phyloP scores from a whole-genome alignment of 495 filamentous ascomycete species.

The Neurospora sp. region DNA sequence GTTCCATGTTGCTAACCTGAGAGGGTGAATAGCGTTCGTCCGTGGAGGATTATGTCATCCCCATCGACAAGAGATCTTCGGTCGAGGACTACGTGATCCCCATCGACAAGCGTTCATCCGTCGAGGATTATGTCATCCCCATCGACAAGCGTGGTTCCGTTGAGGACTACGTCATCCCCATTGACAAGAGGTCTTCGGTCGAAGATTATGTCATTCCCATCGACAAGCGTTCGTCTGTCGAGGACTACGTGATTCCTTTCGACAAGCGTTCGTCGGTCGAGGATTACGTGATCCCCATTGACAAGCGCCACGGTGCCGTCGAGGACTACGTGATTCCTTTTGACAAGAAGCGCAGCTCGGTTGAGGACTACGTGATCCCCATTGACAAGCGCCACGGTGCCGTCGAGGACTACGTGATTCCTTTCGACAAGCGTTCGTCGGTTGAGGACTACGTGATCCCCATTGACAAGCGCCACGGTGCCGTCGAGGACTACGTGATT shows the following conservation, averaged over 20 bases:
- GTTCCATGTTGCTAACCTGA: background rate
- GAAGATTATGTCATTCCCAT: background rate
- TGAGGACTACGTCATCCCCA: background rate
- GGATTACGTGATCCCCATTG: background rate
- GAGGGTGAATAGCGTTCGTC: background rate
- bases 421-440: background rate
- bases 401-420: background rate
- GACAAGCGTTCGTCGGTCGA: background rate
- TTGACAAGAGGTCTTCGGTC: background rate
- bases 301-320: background rate
- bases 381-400: background rate
- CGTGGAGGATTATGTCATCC: background rate
- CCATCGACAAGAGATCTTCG: background rate
- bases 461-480: background rate
- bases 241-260: background rate
- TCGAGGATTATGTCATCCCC: background rate
- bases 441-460: background rate
- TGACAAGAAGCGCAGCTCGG: background rate
- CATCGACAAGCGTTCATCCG: background rate
- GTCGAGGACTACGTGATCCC: background rate
- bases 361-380: background rate
- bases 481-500: background rate
- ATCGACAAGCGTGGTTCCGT: background rate
- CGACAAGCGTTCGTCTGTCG: background rate
- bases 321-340: background rate